Conservation (phyloP, 2,329 filamentous ascomycete species). For the Fusarium buxicola region DNA sequence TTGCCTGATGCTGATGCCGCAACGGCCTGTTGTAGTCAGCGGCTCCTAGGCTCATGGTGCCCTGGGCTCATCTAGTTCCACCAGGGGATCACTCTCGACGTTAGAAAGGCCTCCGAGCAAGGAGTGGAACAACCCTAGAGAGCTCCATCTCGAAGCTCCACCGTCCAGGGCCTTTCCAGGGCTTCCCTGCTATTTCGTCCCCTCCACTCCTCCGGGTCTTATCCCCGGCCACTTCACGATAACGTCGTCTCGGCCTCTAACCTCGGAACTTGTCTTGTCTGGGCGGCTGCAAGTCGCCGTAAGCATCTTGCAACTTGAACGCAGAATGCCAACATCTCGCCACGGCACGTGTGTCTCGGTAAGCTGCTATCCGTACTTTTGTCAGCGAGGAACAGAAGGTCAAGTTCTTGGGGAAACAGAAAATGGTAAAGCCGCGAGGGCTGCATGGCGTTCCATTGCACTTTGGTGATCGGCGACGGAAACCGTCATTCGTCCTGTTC, state of each 20-base stretch:
- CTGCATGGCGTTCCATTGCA: slow-evolving; percentile 35
- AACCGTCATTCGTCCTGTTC: slow-evolving; percentile 22
- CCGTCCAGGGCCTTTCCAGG: slow-evolving; percentile 14
- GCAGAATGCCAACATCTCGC: slow-evolving; percentile 16
- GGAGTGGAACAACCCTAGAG: slow-evolving; percentile 12
- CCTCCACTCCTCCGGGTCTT: slow-evolving; percentile 18
- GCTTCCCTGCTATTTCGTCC: slow-evolving; percentile 1
- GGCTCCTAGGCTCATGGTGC: not conserved
- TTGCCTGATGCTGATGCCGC: too few species aligned
- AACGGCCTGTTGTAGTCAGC: too few species aligned
- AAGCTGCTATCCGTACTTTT: slow-evolving; percentile 13
- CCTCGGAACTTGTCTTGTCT: too few species aligned
- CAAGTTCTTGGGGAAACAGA: slow-evolving; percentile 16
- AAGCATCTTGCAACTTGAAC: not conserved
- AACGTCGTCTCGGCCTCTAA: not conserved
- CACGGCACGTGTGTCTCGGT: slow-evolving; percentile 37
- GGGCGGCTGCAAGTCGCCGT: not conserved
- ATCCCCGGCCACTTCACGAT: slow-evolving; percentile 11
- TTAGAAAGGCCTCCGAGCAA: too few species aligned
- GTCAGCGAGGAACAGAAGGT: slow-evolving; percentile 10
- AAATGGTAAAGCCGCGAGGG: slow-evolving; percentile 17
- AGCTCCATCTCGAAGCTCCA: slow-evolving; percentile 9
- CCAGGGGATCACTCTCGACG: too few species aligned
- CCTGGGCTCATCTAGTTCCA: not conserved
- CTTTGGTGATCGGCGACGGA: slow-evolving; percentile 32